Evolutionary conservation across 495 filamentous ascomycete species (phyloP).

Genomic region (Aspergillus bridgeri): DNA sequence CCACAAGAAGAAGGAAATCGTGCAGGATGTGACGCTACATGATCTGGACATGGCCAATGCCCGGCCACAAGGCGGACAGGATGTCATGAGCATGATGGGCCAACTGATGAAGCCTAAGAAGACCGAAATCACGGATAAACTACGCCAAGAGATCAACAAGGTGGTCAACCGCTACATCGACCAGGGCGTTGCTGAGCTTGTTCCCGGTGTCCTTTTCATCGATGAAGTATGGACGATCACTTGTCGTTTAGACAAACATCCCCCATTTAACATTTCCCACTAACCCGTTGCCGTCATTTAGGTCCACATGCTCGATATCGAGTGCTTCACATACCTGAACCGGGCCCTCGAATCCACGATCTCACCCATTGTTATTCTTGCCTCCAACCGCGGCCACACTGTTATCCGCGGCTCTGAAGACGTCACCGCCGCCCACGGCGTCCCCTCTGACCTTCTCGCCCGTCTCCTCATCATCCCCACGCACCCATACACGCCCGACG

Average conservation of each 20-base stretch:
- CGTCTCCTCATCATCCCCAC: slow-evolving; percentile 95
- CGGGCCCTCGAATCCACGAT: slow-evolving; percentile 90
- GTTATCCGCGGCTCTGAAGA: slow-evolving; percentile 85
- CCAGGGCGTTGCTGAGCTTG: slow-evolving; percentile 94
- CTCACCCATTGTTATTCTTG: slow-evolving; percentile 93
- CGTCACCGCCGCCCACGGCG: slow-evolving; percentile 81
- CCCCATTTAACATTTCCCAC: not conserved
- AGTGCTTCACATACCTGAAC: slow-evolving; percentile 98
- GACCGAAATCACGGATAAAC: slow-evolving; percentile 96
- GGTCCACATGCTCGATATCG: slow-evolving; percentile 98
- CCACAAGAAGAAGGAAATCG: slow-evolving; percentile 99
- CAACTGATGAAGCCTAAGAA: slow-evolving; percentile 99
- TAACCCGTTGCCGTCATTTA: slow-evolving; percentile 25
- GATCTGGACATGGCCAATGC: slow-evolving; percentile 96
- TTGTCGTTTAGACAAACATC: slow-evolving; percentile 1
- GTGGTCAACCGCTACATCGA: slow-evolving; percentile 98
- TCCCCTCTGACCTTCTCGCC: slow-evolving; percentile 87
- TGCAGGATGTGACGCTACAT: slow-evolving; percentile 97
- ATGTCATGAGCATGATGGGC: slow-evolving; percentile 99
- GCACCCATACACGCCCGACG: slow-evolving; percentile 73
- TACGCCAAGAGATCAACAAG: slow-evolving; percentile 95
- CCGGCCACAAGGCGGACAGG: slow-evolving; percentile 89
- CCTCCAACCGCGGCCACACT: slow-evolving; percentile 90
- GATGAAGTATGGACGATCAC: slow-evolving; percentile 69
- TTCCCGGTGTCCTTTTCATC: slow-evolving; percentile 96